phyloP scores from a whole-genome alignment of 805 yeast genomes.

The Saccharomycopsis vini region DNA sequence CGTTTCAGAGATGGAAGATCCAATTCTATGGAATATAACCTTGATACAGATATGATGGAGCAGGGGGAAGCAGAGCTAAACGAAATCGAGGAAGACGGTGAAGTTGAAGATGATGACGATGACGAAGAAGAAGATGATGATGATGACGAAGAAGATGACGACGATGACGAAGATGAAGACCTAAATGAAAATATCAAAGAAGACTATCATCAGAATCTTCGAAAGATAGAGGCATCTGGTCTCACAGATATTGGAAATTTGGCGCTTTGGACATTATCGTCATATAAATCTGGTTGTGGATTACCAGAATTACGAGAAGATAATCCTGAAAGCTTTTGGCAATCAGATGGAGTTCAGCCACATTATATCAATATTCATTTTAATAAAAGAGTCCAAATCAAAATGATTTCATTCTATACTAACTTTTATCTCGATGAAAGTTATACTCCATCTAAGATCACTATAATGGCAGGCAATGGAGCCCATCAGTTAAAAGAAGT shows the following conservation, averaged over 20 bases:
- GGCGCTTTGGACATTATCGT: slow-evolving; percentile 80
- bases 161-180: slow-evolving; percentile 10
- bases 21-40: too few relatives aligned
- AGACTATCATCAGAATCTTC: slow-evolving; percentile 24
- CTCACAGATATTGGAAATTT: slow-evolving; percentile 68
- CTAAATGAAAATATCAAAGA: slow-evolving; percentile 2
- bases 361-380: slow-evolving; percentile 76
- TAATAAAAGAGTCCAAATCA: slow-evolving; percentile 62
- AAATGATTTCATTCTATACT: slow-evolving; percentile 60
- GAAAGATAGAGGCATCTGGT: slow-evolving; percentile 47
- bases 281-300: slow-evolving; percentile 65
- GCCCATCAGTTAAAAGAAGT: slow-evolving; percentile 70
- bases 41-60: neutral
- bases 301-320: slow-evolving; percentile 66
- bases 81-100: slow-evolving; percentile 7
- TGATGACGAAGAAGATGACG: slow-evolving; percentile 13
- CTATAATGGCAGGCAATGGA: slow-evolving; percentile 66
- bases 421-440: slow-evolving; percentile 76
- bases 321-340: slow-evolving; percentile 76
- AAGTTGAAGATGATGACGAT: slow-evolving; percentile 12
- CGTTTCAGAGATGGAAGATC: too few relatives aligned
- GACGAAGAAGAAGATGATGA: slow-evolving; percentile 17
- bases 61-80: slow-evolving; percentile 9
- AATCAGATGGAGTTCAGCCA: slow-evolving; percentile 88
- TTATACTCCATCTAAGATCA: slow-evolving; percentile 74